A percentile compares a stretch with the other conserved stretches of the same genome.
Conservation (phyloP, 495 filamentous ascomycete genomes). For the Penicillium egyptiacum region DNA sequence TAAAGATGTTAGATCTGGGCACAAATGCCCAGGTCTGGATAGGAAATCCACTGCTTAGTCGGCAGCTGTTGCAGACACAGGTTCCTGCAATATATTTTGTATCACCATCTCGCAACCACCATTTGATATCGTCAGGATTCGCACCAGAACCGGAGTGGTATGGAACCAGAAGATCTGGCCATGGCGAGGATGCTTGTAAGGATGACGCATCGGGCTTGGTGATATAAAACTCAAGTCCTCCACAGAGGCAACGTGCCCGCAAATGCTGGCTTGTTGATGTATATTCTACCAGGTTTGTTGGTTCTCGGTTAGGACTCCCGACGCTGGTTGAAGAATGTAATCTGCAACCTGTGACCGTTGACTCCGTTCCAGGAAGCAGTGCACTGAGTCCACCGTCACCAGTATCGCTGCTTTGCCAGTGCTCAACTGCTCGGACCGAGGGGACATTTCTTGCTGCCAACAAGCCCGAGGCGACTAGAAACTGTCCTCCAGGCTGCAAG, state of each 20-base stretch:
- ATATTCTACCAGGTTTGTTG: neutral
- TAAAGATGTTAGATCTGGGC: constrained; percentile 58
- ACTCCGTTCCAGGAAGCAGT: constrained; percentile 40
- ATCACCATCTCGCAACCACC: constrained; percentile 49
- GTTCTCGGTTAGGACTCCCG: constrained; percentile 13
- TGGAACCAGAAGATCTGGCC: constrained; percentile 54
- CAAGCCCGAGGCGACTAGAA: constrained; percentile 44
- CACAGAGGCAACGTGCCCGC: constrained; percentile 43
- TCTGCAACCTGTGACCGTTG: constrained; percentile 19
- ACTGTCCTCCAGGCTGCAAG: constrained; percentile 30
- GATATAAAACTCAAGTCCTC: constrained; percentile 47
- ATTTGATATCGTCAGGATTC: constrained; percentile 49
- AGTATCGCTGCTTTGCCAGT: constrained; percentile 53
- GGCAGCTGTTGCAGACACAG: constrained; percentile 66
- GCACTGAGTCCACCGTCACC: constrained; percentile 57
- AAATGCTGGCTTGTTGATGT: constrained; percentile 19
- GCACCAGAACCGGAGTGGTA: constrained; percentile 38
- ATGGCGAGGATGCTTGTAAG: constrained; percentile 44
- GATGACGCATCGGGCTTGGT: constrained; percentile 44
- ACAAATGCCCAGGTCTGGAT: constrained; percentile 70
- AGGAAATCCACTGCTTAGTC: constrained; percentile 62
- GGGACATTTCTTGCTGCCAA: constrained; percentile 35
- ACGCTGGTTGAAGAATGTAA: constrained; percentile 21
- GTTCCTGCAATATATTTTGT: constrained; percentile 62
- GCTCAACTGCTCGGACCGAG: constrained; percentile 40